Percentiles rank a stretch among this genome's conserved stretches.
Conservation (phyloP, 2,329 filamentous ascomycete genomes). For the Tolypocladium cylindrosporum region DNA sequence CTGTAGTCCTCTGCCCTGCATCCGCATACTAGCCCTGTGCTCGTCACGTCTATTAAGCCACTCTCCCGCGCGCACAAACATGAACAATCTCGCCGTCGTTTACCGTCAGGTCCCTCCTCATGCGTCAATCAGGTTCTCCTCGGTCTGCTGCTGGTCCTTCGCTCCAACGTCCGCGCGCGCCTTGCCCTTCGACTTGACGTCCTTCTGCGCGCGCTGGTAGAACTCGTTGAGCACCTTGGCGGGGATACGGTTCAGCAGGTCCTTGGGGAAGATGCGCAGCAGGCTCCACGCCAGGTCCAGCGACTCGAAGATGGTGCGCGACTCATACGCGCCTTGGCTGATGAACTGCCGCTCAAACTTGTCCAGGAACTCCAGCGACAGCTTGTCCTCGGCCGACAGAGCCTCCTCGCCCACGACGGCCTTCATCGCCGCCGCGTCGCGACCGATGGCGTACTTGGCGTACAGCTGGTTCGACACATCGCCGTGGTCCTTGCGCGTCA, state of each 20-base stretch:
- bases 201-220: slow-evolving; percentile 59
- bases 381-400: slow-evolving; percentile 89
- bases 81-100: neutral
- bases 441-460: slow-evolving; percentile 98
- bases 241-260: slow-evolving; percentile 90
- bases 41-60: slow-evolving; percentile 1
- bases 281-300: slow-evolving; percentile 94
- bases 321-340: slow-evolving; percentile 83
- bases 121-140: slow-evolving; percentile 54
- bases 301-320: slow-evolving; percentile 82
- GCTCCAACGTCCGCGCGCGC: slow-evolving; percentile 32
- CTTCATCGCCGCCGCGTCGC: slow-evolving; percentile 98
- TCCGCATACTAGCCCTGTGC: neutral
- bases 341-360: slow-evolving; percentile 98
- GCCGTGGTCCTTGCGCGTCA: slow-evolving; percentile 92
- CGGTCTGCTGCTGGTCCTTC: slow-evolving; percentile 31
- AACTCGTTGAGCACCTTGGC: slow-evolving; percentile 75
- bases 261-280: slow-evolving; percentile 95
- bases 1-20: neutral
- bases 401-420: slow-evolving; percentile 98
- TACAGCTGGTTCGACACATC: slow-evolving; percentile 99
- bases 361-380: slow-evolving; percentile 94
- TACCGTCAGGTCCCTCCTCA: slow-evolving; percentile 16
- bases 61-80: neutral
- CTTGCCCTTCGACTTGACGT: slow-evolving; percentile 54